Evolutionary conservation across 78 protist genomes (phyloP).

Genomic region (Guillardia theta): DNA sequence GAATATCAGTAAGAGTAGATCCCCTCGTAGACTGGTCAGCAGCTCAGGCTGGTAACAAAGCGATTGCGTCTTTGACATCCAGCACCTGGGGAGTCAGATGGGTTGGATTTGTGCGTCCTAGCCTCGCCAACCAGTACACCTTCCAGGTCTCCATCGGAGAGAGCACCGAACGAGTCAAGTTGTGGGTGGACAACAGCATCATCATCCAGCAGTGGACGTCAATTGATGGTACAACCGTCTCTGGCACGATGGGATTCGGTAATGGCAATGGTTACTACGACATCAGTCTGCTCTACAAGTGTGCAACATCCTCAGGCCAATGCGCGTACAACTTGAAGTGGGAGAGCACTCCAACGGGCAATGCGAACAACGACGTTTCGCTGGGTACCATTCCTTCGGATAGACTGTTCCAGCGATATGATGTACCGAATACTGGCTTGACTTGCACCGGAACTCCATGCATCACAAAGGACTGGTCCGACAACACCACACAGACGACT

Average conservation of each 20-base stretch:
- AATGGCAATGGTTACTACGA: conserved; percentile 22
- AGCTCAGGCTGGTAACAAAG: not conserved
- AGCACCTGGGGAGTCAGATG: not conserved
- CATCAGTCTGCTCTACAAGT: conserved; percentile 38
- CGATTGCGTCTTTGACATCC: not conserved
- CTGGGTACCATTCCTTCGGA: not conserved
- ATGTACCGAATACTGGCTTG: conserved; percentile 21
- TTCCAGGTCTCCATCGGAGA: not conserved
- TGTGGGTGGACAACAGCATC: conserved; percentile 43
- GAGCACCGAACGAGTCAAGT: not conserved
- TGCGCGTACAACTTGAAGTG: not conserved
- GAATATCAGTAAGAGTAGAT: not conserved
- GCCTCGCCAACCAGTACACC: conserved; percentile 26
- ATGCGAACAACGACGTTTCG: not conserved
- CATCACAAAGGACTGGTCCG: not conserved
- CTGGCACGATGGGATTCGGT: conserved; percentile 22
- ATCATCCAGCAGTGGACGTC: conserved; percentile 44
- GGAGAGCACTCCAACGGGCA: conserved; percentile 4
- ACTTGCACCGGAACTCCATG: not conserved
- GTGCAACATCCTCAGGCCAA: not conserved
- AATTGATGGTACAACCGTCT: not conserved
- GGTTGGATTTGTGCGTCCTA: conserved; percentile 39
- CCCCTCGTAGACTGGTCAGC: conserved; percentile 10
- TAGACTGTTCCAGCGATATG: conserved; percentile 40
- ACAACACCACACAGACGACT: not conserved